Conservation (phyloP, 495 filamentous ascomycete genomes). For the Aspergillus taichungensis region DNA sequence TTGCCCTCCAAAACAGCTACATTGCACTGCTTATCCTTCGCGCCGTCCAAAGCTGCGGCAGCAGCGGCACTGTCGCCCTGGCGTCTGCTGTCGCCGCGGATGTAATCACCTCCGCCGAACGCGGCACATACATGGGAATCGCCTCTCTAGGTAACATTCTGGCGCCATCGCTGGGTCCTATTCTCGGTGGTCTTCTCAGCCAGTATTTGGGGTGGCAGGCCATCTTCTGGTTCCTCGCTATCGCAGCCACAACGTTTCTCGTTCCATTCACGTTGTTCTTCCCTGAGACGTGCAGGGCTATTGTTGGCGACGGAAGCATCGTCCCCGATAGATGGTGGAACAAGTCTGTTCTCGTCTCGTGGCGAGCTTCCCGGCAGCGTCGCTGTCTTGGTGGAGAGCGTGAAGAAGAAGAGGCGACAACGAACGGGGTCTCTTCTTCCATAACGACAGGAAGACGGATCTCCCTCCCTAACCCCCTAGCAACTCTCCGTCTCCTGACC, state of each 20-base stretch:
- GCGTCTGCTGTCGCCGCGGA: conserved; percentile 38
- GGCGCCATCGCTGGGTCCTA: conserved; percentile 42
- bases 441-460: no score
- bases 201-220: conserved; percentile 60
- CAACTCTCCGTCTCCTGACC: conserved; percentile 39
- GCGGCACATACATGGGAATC: conserved; percentile 40
- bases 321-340: conserved; percentile 15
- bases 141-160: conserved; percentile 27
- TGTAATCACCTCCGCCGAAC: conserved; percentile 34
- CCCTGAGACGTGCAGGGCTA: conserved; percentile 33
- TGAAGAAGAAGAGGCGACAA: no score
- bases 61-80: conserved; percentile 39
- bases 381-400: no score
- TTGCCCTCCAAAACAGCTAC: conserved; percentile 38
- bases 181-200: conserved; percentile 55
- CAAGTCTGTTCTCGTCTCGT: conserved; percentile 8
- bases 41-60: conserved; percentile 41
- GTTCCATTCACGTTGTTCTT: conserved; percentile 24
- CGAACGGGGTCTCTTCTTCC: no score
- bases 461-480: conserved; percentile 18
- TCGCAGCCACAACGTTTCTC: conserved; percentile 37
- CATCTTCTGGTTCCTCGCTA: conserved; percentile 69
- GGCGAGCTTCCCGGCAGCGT: neutral
- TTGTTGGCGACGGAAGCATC: conserved; percentile 36
- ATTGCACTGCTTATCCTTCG: conserved; percentile 38